Evolutionary conservation across 2,329 filamentous ascomycete species (phyloP).

Genomic region (Chaetomiaceae sp.): DNA sequence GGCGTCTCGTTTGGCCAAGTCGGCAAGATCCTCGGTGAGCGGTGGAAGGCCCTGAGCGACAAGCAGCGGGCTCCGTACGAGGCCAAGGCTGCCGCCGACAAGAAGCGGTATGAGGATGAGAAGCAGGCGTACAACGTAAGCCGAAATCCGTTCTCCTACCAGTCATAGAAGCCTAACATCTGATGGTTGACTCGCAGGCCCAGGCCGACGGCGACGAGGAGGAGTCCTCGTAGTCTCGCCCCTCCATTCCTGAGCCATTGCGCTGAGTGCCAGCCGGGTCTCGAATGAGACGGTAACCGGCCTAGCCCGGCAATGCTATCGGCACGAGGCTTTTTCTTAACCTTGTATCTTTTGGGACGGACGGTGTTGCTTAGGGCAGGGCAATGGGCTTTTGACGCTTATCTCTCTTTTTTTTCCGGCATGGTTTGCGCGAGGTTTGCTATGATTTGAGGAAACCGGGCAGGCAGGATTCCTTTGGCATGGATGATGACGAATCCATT

Average conservation of each 20-base stretch:
- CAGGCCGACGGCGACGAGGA: conserved; percentile 53
- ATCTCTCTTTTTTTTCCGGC: conserved; percentile 20
- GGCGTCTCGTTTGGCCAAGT: conserved; percentile 97
- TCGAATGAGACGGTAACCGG: conserved; percentile 21
- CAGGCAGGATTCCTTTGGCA: conserved; percentile 15
- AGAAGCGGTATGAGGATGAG: conserved; percentile 99
- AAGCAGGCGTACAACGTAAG: conserved; percentile 89
- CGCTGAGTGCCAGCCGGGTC: conserved; percentile 21
- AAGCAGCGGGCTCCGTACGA: conserved; percentile 93
- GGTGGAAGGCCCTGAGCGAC: conserved; percentile 94
- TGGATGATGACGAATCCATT: conserved; percentile 20
- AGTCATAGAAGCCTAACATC: conserved; percentile 1
- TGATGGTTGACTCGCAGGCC: conserved; percentile 19
- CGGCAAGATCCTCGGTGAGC: conserved; percentile 95
- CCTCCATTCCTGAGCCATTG: conserved; percentile 24
- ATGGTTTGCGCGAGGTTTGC: conserved; percentile 25
- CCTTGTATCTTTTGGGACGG: conserved; percentile 28
- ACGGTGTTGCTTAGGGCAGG: conserved; percentile 27
- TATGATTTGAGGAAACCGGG: conserved; percentile 22
- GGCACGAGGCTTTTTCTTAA: conserved; percentile 22
- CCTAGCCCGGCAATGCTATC: conserved; percentile 17
- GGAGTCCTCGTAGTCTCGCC: conserved; percentile 39
- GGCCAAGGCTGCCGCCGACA: conserved; percentile 92
- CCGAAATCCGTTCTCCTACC: conserved; percentile 16
- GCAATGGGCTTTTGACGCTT: conserved; percentile 26